Evolutionary conservation across 2,329 filamentous ascomycete species (phyloP).

Genomic region (Monosporascus sp.): DNA sequence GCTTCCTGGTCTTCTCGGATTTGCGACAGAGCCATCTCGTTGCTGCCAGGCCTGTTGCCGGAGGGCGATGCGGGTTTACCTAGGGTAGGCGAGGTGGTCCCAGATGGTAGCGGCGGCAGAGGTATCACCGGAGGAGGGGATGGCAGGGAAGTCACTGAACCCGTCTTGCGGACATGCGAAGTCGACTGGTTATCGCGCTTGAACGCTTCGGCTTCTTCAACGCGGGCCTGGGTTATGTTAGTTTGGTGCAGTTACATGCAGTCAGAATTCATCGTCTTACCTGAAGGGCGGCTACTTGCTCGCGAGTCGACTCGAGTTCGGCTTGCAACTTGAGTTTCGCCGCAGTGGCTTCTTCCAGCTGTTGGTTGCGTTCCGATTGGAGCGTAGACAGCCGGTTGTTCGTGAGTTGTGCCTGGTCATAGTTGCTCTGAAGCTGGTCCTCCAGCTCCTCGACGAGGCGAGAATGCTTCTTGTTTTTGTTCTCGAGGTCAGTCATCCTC

Average conservation of each 20-base stretch:
- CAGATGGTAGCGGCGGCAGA: slow-evolving; percentile 79
- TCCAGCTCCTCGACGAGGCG: slow-evolving; percentile 92
- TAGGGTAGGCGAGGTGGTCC: slow-evolving; percentile 41
- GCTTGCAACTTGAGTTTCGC: slow-evolving; percentile 58
- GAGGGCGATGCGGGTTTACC: slow-evolving; percentile 47
- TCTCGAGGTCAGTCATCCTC: slow-evolving; percentile 58
- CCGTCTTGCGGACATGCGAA: slow-evolving; percentile 78
- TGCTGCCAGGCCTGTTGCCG: slow-evolving; percentile 70
- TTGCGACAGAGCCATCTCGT: slow-evolving; percentile 71
- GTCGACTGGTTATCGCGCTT: slow-evolving; percentile 56
- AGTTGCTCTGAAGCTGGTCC: slow-evolving; percentile 91
- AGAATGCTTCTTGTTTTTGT: slow-evolving; percentile 82
- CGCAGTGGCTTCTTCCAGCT: slow-evolving; percentile 73
- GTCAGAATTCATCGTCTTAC: slow-evolving; percentile 41
- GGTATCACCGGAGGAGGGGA: slow-evolving; percentile 94
- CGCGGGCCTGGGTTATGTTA: slow-evolving; percentile 27
- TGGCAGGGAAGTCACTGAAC: slow-evolving; percentile 76
- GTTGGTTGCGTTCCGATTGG: slow-evolving; percentile 66
- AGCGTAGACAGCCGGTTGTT: slow-evolving; percentile 83
- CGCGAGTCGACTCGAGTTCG: slow-evolving; percentile 62
- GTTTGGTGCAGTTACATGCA: slow-evolving; percentile 4
- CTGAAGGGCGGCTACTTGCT: slow-evolving; percentile 73
- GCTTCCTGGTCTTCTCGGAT: slow-evolving; percentile 92
- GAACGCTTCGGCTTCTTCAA: slow-evolving; percentile 31
- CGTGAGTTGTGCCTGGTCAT: slow-evolving; percentile 82